phyloP scores from a whole-genome alignment of 1,284 basidiomycete genomes.

The Moniliella sp. region DNA sequence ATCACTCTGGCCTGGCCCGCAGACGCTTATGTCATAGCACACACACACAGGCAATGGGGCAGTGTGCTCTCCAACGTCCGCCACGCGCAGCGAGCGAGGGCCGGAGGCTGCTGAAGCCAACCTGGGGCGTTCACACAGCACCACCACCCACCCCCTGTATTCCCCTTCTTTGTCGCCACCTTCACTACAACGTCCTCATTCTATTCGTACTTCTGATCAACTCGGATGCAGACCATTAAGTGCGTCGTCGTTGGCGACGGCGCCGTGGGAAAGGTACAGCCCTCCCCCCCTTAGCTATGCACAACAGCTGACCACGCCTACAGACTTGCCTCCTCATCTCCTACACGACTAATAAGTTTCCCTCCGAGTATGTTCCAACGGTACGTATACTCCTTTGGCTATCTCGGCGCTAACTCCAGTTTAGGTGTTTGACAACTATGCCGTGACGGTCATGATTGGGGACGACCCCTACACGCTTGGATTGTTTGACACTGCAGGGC shows the following conservation, averaged over 20 bases:
- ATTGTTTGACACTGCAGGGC: conserved; percentile 88
- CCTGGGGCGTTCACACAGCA: too few relatives aligned
- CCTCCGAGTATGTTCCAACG: conserved; percentile 74
- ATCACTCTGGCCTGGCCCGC: too few relatives aligned
- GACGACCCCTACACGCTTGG: conserved; percentile 97
- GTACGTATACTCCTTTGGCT: conserved; percentile 32
- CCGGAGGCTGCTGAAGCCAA: too few relatives aligned
- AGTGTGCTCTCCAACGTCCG: too few relatives aligned
- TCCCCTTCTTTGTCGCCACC: too few relatives aligned
- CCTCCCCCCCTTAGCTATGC: not conserved
- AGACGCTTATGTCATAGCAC: too few relatives aligned
- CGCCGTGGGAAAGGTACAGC: conserved; percentile 82
- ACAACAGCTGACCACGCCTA: conserved; percentile 1
- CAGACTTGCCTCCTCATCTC: conserved; percentile 97
- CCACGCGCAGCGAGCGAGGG: too few relatives aligned
- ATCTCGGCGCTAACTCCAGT: conserved; percentile 6
- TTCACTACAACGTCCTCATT: too few relatives aligned
- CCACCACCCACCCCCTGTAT: too few relatives aligned
- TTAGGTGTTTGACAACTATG: conserved; percentile 84
- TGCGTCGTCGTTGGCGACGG: conserved; percentile 97
- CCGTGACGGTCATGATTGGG: conserved; percentile 98
- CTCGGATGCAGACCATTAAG: conserved; percentile 37
- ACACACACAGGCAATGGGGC: too few relatives aligned
- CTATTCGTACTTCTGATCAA: not conserved
- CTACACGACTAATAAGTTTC: conserved; percentile 74